These are phyloP conservation scores for Coffea canephora DNA, from an alignment of 257 asterid species.

Conservation along the genomic window DNA sequence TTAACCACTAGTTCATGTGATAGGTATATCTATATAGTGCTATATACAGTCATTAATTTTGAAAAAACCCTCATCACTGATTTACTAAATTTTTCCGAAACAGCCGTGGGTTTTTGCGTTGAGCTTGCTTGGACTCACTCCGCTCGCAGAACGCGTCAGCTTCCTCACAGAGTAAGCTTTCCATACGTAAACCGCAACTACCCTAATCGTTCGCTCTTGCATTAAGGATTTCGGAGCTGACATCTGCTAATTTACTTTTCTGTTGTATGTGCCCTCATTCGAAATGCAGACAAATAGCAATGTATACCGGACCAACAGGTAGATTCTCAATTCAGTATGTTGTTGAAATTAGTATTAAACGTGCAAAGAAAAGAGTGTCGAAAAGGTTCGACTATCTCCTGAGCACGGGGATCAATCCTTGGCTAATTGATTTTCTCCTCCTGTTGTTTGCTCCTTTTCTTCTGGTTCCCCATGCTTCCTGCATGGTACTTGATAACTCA, in stretches of 20 bases:
- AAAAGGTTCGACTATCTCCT: background rate
- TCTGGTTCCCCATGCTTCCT: too few relatives aligned
- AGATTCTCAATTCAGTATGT: background rate
- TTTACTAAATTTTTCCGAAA: background rate
- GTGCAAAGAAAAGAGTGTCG: background rate
- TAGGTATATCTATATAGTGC: too few relatives aligned
- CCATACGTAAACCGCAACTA: background rate
- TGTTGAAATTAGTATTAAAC: too few relatives aligned
- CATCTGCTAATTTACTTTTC: background rate
- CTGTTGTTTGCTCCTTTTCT: too few relatives aligned
- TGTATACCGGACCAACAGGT: slow-evolving; percentile 96
- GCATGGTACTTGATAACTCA: too few relatives aligned
- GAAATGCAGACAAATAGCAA: slow-evolving; percentile 78
- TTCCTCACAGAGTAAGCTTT: slow-evolving; percentile 81
- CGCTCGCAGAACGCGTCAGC: slow-evolving; percentile 92
- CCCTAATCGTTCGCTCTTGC: background rate
- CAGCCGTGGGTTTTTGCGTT: slow-evolving; percentile 90
- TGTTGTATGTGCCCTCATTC: background rate
- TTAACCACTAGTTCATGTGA: background rate
- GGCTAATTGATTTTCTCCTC: too few relatives aligned
- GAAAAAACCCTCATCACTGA: too few relatives aligned
- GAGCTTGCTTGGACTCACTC: slow-evolving; percentile 84
- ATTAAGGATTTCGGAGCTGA: background rate
- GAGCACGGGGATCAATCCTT: too few relatives aligned
- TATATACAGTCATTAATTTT: too few relatives aligned